Base-by-base conservation (phyloP, 371 early-diverging fungal species). In the Mucor irregularis region DNA sequence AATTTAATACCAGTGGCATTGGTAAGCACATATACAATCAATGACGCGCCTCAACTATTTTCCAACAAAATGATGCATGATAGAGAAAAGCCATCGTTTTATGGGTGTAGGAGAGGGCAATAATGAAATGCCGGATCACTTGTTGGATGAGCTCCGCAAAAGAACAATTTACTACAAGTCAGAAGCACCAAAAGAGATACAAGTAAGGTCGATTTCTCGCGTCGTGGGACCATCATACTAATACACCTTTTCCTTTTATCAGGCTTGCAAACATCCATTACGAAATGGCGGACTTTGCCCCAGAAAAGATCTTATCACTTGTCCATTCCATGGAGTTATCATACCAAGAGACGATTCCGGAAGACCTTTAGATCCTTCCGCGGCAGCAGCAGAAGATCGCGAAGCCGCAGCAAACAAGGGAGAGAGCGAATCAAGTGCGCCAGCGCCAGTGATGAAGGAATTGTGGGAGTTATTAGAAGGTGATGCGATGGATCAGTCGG, bases 271-370 rank as follows among this genome's bases (percentile, higher is more conserved):
- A 6, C 84, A 81, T 37, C 89, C 87, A 25, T 58, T 90, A 46
- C 78, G 68, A 14, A 83, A 80, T 58, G 90, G 91, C 13, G 69
- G 74, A 14, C 68, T 90, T 24, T 90, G 91, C 47, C 81, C 83
- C 17, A 68, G 91, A 26, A 79, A 82, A 24, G 91, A 90, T 56
- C 58, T 87, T 29, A 73, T 84, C 0, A 81, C 75, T 10, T 90
- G 91, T 55, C 91, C 91, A 2, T 84, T 86, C 35, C 91, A 90
- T 65, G 91, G 91, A 0, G 64, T 50, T 11, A 76, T 89, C 14
- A 75, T 90, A 13, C 84, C 88, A 0, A 74, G 91, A 5, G 87
- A 89, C 39, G 87, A 85, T 25, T 29, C 66, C 5, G 87, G 87
- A 11, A 60, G 50, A 24, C 64, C 61, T 42, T 56, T 55, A 8